These are phyloP conservation scores for Picochlorum sp. DNA, from an alignment of 139 green algal species.

Conservation along the genomic window DNA sequence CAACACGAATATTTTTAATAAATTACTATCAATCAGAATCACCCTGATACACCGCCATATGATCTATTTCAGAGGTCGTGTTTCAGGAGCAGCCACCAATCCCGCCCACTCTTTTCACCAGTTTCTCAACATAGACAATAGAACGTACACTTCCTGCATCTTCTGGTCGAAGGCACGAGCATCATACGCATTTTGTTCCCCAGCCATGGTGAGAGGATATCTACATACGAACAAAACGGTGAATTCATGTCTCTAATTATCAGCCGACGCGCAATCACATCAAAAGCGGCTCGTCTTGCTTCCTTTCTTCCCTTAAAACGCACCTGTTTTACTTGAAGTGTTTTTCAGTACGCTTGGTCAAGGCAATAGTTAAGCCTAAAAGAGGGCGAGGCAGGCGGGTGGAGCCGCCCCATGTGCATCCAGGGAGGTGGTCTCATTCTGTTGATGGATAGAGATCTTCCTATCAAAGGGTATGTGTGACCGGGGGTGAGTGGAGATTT, in stretches of 20 bases:
- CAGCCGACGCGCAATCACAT: too few relatives aligned
- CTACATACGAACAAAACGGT: too few relatives aligned
- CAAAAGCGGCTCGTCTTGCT: too few relatives aligned
- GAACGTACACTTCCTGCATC: slow-evolving; percentile 65
- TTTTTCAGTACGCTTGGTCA: background rate
- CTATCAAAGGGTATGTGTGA: too few relatives aligned
- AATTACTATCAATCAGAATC: background rate
- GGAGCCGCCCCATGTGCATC: background rate
- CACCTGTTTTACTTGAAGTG: background rate
- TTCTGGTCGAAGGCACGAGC: slow-evolving; percentile 69
- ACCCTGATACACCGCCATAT: background rate
- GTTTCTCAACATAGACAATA: background rate
- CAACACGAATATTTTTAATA: background rate
- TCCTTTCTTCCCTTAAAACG: too few relatives aligned
- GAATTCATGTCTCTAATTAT: too few relatives aligned
- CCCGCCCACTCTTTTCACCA: background rate
- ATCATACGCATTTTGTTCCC: slow-evolving; percentile 54
- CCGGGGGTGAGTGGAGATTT: too few relatives aligned
- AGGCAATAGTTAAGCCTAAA: slow-evolving; percentile 5
- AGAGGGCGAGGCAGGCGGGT: background rate
- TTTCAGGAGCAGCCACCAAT: background rate
- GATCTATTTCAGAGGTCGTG: background rate
- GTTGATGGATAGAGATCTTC: too few relatives aligned
- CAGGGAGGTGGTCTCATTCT: too few relatives aligned
- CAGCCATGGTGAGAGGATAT: slow-evolving; percentile 32